Percentiles rank a stretch among this genome's conserved stretches.
These are phyloP conservation scores for Kodamaea neixiangensis DNA, from an alignment of 805 yeast genomes.

Conservation along the genomic window DNA sequence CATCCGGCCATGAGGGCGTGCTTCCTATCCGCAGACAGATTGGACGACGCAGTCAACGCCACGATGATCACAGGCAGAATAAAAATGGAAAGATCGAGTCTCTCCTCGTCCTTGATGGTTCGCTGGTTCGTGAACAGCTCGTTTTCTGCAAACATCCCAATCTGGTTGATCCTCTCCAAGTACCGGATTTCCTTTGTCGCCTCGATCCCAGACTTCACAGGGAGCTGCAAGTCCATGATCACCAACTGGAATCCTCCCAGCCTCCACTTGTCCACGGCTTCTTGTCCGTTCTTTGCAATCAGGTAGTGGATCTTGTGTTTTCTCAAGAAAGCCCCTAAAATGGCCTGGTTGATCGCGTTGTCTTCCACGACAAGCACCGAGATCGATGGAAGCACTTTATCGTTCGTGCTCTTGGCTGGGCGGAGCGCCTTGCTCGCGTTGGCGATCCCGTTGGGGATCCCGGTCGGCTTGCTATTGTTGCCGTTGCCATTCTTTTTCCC, in stretches of 20 bases:
- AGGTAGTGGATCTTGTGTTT: slow-evolving; percentile 82
- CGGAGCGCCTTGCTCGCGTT: background rate
- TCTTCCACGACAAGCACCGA: slow-evolving; percentile 95
- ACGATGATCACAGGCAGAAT: slow-evolving; percentile 96
- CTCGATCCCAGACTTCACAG: slow-evolving; percentile 93
- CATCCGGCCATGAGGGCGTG: slow-evolving; percentile 97
- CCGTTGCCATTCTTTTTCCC: background rate
- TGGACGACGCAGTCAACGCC: slow-evolving; percentile 90
- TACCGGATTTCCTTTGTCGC: slow-evolving; percentile 91
- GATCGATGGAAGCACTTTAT: slow-evolving; percentile 81
- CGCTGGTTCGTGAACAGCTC: slow-evolving; percentile 27
- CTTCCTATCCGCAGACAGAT: slow-evolving; percentile 76
- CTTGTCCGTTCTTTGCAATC: slow-evolving; percentile 90
- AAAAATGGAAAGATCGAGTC: slow-evolving; percentile 61
- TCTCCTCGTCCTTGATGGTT: slow-evolving; percentile 46
- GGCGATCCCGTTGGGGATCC: background rate
- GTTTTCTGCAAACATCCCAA: slow-evolving; percentile 63
- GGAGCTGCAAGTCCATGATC: slow-evolving; percentile 95
- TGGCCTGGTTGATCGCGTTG: slow-evolving; percentile 89
- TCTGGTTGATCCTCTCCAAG: slow-evolving; percentile 74
- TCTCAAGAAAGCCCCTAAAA: slow-evolving; percentile 83
- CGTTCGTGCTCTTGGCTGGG: slow-evolving; percentile 39
- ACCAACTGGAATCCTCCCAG: slow-evolving; percentile 93
- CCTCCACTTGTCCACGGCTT: slow-evolving; percentile 93
- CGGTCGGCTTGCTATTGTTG: background rate